Evolutionary conservation across 345 rosid genomes (phyloP), one percentile per base, ranked within the genome.

Genomic region (Barbarea vulgaris): DNA sequence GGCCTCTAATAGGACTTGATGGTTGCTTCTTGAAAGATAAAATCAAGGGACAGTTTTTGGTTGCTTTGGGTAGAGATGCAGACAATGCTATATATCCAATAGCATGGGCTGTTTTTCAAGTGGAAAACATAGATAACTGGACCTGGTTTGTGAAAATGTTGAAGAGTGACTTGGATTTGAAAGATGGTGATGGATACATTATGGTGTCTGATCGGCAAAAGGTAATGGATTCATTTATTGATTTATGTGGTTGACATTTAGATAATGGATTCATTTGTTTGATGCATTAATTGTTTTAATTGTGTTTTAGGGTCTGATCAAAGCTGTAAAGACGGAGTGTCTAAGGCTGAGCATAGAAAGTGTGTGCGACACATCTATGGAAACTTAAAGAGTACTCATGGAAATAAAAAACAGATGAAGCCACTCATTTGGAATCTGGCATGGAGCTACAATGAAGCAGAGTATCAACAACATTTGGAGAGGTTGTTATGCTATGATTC

Each of bases 311-410:
- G 46, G 58, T 1, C 9, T 66, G 2, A 50, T 66, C 2, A 19
- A 9, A 7, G 46, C 14, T 6, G 47, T 66, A 4, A 11, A 50
- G 13, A 7, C 2, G 0, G 47, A 50, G 19, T 19, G 50, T 13
- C 70, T 9, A 6, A 31, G 4, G 25, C 15, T 0, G 70, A 65
- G 17, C 70, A 47, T 30, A 17, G 30, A 1, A 47, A 10, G 18
- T 66, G 21, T 50, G 70, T 31, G 4, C 7, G 31, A 7, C 58
- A 66, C 17, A 50, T 66, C 6, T 66, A 66, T 21, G 59, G 13
- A 0, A 66, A 66, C 9, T 2, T 48, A 1, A 66, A 48, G 12
- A 13, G 3, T 5, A 27, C 2, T 0, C 41, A 46, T 46, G 25
- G 9, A 28, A 25, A 4, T 17, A 9, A 46, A 28, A 34, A 1